Conservation (phyloP, 768 basidiomycete species). For the Hypsizygus marmoreus region DNA sequence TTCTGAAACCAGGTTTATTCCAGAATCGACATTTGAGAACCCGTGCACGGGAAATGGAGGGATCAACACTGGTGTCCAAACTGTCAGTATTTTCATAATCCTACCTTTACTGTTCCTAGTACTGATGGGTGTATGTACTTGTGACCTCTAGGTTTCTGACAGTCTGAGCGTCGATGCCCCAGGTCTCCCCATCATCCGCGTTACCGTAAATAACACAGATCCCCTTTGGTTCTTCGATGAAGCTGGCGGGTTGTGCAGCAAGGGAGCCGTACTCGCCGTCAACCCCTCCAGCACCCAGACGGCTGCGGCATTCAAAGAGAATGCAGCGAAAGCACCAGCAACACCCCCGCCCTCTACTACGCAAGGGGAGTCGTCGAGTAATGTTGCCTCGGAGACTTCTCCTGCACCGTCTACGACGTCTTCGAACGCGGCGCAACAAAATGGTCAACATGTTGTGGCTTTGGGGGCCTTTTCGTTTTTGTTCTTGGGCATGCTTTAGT, state of each 20-base stretch:
- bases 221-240: slow-evolving; percentile 44
- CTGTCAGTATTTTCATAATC: slow-evolving; percentile 24
- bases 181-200: slow-evolving; percentile 29
- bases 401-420: slow-evolving; percentile 6
- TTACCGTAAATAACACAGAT: slow-evolving; percentile 36
- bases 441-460: slow-evolving; percentile 2
- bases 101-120: neutral
- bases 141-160: slow-evolving; percentile 35
- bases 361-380: neutral
- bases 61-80: slow-evolving; percentile 35
- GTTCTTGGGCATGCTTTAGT: slow-evolving; percentile 9
- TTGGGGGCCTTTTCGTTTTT: slow-evolving; percentile 9
- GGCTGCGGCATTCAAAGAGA: slow-evolving; percentile 36
- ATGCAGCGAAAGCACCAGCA: slow-evolving; percentile 31
- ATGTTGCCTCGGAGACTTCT: slow-evolving; percentile 7
- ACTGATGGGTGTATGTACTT: too few relatives aligned
- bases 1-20: neutral
- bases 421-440: slow-evolving; percentile 9
- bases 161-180: slow-evolving; percentile 34
- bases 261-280: slow-evolving; percentile 40
- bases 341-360: slow-evolving; percentile 15
- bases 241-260: slow-evolving; percentile 37
- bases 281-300: slow-evolving; percentile 36
- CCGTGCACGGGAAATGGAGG: slow-evolving; percentile 37
- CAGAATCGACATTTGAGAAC: slow-evolving; percentile 39